phyloP scores from a whole-genome alignment of 2,329 filamentous ascomycete species.

The Colletotrichum chlorophyti region DNA sequence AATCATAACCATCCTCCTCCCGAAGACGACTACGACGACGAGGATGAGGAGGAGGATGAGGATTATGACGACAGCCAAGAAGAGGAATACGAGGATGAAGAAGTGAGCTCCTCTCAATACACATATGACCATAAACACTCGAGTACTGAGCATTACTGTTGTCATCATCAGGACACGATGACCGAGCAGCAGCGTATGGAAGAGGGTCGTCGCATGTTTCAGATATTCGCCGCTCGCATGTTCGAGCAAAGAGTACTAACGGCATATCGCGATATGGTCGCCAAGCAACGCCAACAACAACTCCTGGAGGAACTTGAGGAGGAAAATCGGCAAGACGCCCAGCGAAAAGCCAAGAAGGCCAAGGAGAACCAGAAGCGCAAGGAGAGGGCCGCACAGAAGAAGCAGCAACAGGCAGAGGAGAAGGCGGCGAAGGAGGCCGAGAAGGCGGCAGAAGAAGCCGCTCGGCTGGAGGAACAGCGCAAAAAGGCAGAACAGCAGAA shows the following conservation, averaged over 20 bases:
- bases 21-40: slow-evolving; percentile 77
- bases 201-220: slow-evolving; percentile 97
- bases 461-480: slow-evolving; percentile 76
- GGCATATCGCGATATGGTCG: slow-evolving; percentile 97
- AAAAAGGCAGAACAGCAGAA: slow-evolving; percentile 82
- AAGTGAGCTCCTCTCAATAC: slow-evolving; percentile 43
- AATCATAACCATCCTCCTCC: slow-evolving; percentile 77
- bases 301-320: slow-evolving; percentile 91
- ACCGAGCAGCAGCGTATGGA: slow-evolving; percentile 99
- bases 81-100: slow-evolving; percentile 67
- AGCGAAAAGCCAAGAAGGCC: slow-evolving; percentile 90
- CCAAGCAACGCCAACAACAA: slow-evolving; percentile 87
- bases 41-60: slow-evolving; percentile 62
- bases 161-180: slow-evolving; percentile 79
- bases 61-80: slow-evolving; percentile 63
- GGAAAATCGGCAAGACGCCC: slow-evolving; percentile 76
- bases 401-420: slow-evolving; percentile 88
- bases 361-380: slow-evolving; percentile 95
- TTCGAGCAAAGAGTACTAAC: slow-evolving; percentile 97
- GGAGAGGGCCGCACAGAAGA: slow-evolving; percentile 89
- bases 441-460: slow-evolving; percentile 85
- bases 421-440: slow-evolving; percentile 88
- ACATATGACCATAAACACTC: slow-evolving; percentile 33
- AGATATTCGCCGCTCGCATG: slow-evolving; percentile 99
- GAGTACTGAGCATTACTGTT: slow-evolving; percentile 51